These are phyloP conservation scores for Calonectria pseudoreteaudii DNA, from an alignment of 2,329 filamentous ascomycete species.

Conservation along the genomic window DNA sequence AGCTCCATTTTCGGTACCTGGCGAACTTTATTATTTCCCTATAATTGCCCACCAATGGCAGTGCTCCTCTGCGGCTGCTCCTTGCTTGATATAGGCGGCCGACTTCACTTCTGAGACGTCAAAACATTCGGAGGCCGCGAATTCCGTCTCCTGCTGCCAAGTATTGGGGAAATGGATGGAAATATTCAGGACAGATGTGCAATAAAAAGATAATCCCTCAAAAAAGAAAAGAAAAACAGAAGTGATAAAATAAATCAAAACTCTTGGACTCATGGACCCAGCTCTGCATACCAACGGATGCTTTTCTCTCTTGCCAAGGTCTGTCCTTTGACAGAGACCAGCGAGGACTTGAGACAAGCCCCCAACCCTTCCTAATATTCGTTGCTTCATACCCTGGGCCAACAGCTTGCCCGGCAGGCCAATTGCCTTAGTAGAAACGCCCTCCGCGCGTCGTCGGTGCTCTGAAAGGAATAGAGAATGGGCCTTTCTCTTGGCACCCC, in stretches of 20 bases:
- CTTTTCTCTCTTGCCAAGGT: neutral
- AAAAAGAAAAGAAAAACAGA: neutral
- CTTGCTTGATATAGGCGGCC: neutral
- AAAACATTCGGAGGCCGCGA: neutral
- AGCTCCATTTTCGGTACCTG: neutral
- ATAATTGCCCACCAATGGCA: slow-evolving; percentile 6
- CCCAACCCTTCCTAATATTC: slow-evolving; percentile 2
- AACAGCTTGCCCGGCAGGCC: neutral
- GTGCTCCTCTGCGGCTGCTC: neutral
- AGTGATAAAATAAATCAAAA: neutral
- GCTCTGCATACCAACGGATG: neutral
- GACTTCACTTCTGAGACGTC: neutral
- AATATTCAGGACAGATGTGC: neutral
- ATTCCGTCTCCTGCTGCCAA: neutral
- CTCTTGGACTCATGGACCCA: no score
- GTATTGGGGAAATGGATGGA: no score
- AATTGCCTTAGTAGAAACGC: neutral
- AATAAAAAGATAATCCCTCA: neutral
- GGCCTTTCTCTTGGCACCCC: neutral
- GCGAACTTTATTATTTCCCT: neutral
- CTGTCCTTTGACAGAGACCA: neutral
- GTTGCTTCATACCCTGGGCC: neutral
- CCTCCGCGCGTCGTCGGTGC: slow-evolving; percentile 2
- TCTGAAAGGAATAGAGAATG: slow-evolving; percentile 1
- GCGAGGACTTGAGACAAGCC: neutral